Base-by-base conservation (phyloP, 495 filamentous ascomycete genomes). In the Schizothecium vesticola region DNA sequence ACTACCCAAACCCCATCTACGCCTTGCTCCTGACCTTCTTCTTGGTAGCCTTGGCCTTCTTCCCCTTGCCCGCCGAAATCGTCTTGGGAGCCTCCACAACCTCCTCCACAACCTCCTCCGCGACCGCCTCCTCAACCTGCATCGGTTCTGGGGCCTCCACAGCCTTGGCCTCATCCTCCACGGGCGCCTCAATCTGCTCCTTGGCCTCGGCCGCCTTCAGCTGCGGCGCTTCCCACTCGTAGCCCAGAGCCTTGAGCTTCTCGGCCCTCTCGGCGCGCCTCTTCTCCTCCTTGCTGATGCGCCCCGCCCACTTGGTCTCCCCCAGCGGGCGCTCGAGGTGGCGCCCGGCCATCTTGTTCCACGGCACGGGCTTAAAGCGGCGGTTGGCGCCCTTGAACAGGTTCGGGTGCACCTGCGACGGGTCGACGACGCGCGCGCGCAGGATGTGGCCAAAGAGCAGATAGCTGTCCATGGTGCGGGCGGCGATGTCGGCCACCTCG, bases 401-500 rank as follows among this genome's bases (percentile, higher is more conserved):
- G 60, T 90, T 82, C 26, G 87, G 86, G 77, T 95, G 91, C 43
- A 97, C 82, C 73, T 95, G 89, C 68, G 90, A 91, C 23, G 84
- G 75, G 2, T 92, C 86, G 9, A 98, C 86, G 31, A 86, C 79
- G 77, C 92, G 91, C 79, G 92, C 93, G 75, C 94, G 92, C 68
- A 99, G 81, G 70, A 98, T 90, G 75, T 96, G 94, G 11, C 91
- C 90, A 78, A 95, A 97, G 74, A 99, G 85, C 19, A 98, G 89
- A 76, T 99, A 99, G 80, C 95, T 97, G 81, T 98, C 86, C 96
- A 98, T 99, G 3, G 95, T 97, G 71, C 89, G 89, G 19, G 91
- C 90, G 60, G 94, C 95, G 70, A 98, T 92, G 74, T 91, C 87
- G 65, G 94, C 94, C 28, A 96, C 94, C 28, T 88, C 86, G 55